These are phyloP conservation scores for Diplosphaera chodatii DNA, from an alignment of 139 green algal species.

Conservation along the genomic window DNA sequence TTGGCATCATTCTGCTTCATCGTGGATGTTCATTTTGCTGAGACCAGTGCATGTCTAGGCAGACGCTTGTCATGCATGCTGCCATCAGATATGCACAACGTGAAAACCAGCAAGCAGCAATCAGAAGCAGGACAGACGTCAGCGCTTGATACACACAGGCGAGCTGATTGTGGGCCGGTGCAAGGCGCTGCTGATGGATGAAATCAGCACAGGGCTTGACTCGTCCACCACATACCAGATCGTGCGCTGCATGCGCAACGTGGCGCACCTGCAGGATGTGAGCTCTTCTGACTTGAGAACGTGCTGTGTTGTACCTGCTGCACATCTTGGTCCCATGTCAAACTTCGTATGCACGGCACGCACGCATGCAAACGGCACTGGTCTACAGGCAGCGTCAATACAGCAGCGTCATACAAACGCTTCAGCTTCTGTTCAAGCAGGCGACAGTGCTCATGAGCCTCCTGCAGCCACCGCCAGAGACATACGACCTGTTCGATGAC, in stretches of 20 bases:
- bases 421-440: slow-evolving; percentile 7
- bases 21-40: too few relatives aligned
- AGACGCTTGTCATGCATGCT: too few relatives aligned
- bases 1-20: too few relatives aligned
- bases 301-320: too few relatives aligned
- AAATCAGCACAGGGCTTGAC: slow-evolving; percentile 46
- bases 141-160: slow-evolving; percentile 4
- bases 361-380: too few relatives aligned
- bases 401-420: too few relatives aligned
- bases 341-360: not conserved
- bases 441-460: slow-evolving; percentile 35
- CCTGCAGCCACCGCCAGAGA: slow-evolving; percentile 47
- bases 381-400: too few relatives aligned
- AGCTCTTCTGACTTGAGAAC: not conserved
- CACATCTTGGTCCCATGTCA: too few relatives aligned
- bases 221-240: slow-evolving; percentile 33
- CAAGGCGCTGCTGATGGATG: slow-evolving; percentile 43
- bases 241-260: slow-evolving; percentile 15
- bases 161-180: slow-evolving; percentile 63
- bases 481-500: slow-evolving; percentile 42
- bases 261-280: slow-evolving; percentile 14
- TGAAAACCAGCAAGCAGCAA: too few relatives aligned
- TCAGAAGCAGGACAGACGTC: too few relatives aligned
- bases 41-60: not conserved
- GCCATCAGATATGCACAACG: too few relatives aligned